Conservation (phyloP, 2,329 filamentous ascomycete genomes). For the Aspergillus latus region DNA sequence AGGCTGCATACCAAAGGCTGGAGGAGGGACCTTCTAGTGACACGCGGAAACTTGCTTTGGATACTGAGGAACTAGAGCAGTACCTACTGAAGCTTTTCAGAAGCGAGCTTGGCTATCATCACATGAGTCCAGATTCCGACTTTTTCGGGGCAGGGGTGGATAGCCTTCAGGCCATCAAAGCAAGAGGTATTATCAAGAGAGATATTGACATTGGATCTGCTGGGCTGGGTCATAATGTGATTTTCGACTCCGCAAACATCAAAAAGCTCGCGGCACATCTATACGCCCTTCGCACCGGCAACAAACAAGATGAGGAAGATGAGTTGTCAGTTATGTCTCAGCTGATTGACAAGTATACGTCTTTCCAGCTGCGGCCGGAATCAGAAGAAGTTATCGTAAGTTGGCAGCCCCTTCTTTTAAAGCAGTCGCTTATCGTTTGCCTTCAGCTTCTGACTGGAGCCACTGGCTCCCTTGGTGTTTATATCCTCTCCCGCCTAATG, state of each 20-base stretch:
- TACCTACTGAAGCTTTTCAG: constrained; percentile 47
- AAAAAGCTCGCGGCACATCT: constrained; percentile 49
- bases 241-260: constrained; percentile 59
- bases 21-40: constrained; percentile 37
- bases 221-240: constrained; percentile 55
- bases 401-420: not conserved
- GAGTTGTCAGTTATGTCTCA: constrained; percentile 48
- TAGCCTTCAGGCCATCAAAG: constrained; percentile 58
- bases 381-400: constrained; percentile 22
- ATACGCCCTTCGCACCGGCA: constrained; percentile 43
- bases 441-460: constrained; percentile 58
- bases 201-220: constrained; percentile 51
- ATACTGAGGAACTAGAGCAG: constrained; percentile 22
- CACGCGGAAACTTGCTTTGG: constrained; percentile 17
- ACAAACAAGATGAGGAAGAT: constrained; percentile 33
- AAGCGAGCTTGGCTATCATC: constrained; percentile 20
- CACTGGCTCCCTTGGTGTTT: constrained; percentile 65
- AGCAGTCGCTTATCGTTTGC: not conserved
- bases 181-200: constrained; percentile 54
- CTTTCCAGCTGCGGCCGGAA: constrained; percentile 31
- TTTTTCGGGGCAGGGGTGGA: constrained; percentile 62
- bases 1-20: constrained; percentile 47
- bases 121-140: constrained; percentile 48
- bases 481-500: constrained; percentile 52
- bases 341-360: constrained; percentile 49